phyloP scores from a whole-genome alignment of 176 grass and related monocot species.

The Thalia dealbata region DNA sequence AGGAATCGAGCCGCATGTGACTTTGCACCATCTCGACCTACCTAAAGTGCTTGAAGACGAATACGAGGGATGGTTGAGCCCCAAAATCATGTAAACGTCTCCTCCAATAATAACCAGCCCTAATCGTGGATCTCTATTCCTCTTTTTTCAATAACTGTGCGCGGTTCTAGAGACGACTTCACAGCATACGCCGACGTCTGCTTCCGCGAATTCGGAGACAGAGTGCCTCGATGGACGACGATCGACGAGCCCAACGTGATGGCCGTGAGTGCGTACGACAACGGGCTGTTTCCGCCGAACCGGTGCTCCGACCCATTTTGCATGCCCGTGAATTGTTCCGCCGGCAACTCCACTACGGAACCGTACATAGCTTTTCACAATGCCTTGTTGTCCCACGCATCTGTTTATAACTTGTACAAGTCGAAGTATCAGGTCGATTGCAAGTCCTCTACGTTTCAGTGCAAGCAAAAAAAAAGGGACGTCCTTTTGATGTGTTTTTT shows the following conservation, averaged over 20 bases:
- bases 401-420: constrained; percentile 33
- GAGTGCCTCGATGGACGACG: constrained; percentile 49
- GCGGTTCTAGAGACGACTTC: constrained; percentile 71
- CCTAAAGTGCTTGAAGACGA: constrained; percentile 50
- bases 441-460: no score
- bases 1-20: constrained; percentile 45
- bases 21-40: constrained; percentile 44
- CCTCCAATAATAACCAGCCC: no score
- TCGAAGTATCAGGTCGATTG: constrained; percentile 54
- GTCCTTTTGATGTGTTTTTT: no score
- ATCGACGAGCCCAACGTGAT: constrained; percentile 33
- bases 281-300: constrained; percentile 18
- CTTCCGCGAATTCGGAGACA: constrained; percentile 53
- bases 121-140: no score
- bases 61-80: constrained; percentile 60
- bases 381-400: constrained; percentile 39
- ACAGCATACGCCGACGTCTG: constrained; percentile 50
- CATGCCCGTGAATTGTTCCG: constrained; percentile 26
- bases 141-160: no score
- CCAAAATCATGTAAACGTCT: constrained; percentile 30
- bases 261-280: constrained; percentile 12
- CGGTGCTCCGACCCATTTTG: constrained; percentile 53
- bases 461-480: no score
- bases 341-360: constrained; percentile 40
- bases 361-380: constrained; percentile 51